phyloP scores from a whole-genome alignment of 352 stramenopile genomes.

The Peronosclerospora sorghi region DNA sequence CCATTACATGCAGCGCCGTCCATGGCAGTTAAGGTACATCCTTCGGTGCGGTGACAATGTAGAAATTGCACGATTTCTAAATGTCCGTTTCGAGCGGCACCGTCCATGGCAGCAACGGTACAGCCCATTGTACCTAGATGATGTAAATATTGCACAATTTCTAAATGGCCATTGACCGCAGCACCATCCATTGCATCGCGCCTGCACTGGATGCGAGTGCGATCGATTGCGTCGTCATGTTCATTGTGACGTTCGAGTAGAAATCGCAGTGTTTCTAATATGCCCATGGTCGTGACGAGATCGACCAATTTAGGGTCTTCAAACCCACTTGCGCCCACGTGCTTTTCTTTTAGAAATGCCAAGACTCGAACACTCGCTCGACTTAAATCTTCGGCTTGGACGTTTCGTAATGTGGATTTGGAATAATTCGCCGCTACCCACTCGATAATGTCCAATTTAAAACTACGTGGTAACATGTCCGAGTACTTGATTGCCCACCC shows the following conservation, averaged over 20 bases:
- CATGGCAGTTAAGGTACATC: slow-evolving; percentile 24
- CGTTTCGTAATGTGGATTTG: slow-evolving; percentile 5
- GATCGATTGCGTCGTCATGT: not conserved
- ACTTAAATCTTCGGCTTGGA: slow-evolving; percentile 23
- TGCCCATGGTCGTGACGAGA: slow-evolving; percentile 15
- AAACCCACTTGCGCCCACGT: slow-evolving; percentile 10
- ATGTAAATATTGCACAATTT: slow-evolving; percentile 27
- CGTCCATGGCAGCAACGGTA: slow-evolving; percentile 31
- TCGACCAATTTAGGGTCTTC: slow-evolving; percentile 16
- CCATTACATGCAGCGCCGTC: slow-evolving; percentile 9
- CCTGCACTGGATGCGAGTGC: slow-evolving; percentile 2
- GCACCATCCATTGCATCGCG: slow-evolving; percentile 23
- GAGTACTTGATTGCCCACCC: slow-evolving; percentile 21
- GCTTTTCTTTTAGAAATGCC: slow-evolving; percentile 5
- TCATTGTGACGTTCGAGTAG: slow-evolving; percentile 5
- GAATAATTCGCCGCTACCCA: slow-evolving; percentile 14
- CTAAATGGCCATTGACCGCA: slow-evolving; percentile 24
- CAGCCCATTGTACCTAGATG: slow-evolving; percentile 13
- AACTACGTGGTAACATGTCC: slow-evolving; percentile 1
- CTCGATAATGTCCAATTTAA: slow-evolving; percentile 20
- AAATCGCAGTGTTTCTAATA: slow-evolving; percentile 12
- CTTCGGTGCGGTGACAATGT: slow-evolving; percentile 19
- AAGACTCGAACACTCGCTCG: slow-evolving; percentile 11
- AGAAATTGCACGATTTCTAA: slow-evolving; percentile 26
- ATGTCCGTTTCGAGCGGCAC: slow-evolving; percentile 21